phyloP scores from a whole-genome alignment of 1,284 basidiomycete species.

The Golubevia pallescens region DNA sequence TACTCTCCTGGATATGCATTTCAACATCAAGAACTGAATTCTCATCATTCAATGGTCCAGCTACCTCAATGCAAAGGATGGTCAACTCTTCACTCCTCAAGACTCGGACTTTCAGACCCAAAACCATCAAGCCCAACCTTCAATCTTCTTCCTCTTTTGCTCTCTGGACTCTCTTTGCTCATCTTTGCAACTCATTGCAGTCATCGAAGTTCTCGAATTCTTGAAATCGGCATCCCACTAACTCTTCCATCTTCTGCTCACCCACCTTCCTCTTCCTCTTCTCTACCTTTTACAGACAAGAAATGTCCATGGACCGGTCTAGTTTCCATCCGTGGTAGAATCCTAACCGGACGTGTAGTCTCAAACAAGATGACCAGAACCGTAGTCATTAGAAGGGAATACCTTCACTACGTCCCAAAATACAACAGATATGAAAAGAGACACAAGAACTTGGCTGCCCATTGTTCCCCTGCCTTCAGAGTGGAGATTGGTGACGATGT shows the following conservation, averaged over 20 bases:
- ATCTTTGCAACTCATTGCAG: too few relatives aligned
- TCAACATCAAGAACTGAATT: too few relatives aligned
- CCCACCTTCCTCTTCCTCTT: slow-evolving; percentile 13
- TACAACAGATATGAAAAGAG: slow-evolving; percentile 65
- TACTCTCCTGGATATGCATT: too few relatives aligned
- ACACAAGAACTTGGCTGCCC: slow-evolving; percentile 62
- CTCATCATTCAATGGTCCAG: too few relatives aligned
- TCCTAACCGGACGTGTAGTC: slow-evolving; percentile 59
- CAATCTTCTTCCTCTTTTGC: too few relatives aligned
- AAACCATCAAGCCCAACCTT: too few relatives aligned
- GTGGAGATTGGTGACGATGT: slow-evolving; percentile 62
- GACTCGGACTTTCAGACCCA: too few relatives aligned
- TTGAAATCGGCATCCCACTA: not conserved
- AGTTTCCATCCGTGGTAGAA: slow-evolving; percentile 63
- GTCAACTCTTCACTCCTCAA: too few relatives aligned
- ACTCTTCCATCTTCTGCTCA: not conserved
- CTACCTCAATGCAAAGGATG: too few relatives aligned
- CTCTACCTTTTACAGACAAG: slow-evolving; percentile 45
- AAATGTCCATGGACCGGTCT: slow-evolving; percentile 65
- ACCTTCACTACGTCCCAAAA: slow-evolving; percentile 64
- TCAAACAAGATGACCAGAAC: slow-evolving; percentile 64
- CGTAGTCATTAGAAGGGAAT: slow-evolving; percentile 63
- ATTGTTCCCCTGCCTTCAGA: slow-evolving; percentile 63
- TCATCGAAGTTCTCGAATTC: not conserved
- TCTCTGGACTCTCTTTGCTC: not conserved